Percentiles rank a stretch among this genome's conserved stretches.
phyloP scores from a whole-genome alignment of 31 red algal genomes.

The Asparagopsis taxiformis region DNA sequence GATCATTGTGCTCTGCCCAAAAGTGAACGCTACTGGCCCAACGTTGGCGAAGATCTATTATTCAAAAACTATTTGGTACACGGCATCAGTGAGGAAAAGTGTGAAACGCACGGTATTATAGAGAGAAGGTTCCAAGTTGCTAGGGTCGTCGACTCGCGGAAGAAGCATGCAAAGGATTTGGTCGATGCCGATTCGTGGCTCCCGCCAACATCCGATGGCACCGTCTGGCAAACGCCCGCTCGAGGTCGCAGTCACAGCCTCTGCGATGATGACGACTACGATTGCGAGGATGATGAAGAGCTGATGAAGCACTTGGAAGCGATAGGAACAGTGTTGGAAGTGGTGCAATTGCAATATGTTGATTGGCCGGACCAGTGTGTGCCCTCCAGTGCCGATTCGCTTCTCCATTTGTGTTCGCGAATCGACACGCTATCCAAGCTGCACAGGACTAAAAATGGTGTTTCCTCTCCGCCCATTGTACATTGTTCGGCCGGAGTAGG shows the following conservation, averaged over 20 bases:
- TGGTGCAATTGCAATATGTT: conserved; percentile 87
- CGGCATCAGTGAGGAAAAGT: conserved; percentile 36
- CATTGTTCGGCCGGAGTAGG: conserved; percentile 95
- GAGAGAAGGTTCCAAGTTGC: conserved; percentile 58
- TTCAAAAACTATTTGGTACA: conserved; percentile 62
- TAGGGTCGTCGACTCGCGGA: conserved; percentile 55
- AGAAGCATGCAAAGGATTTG: conserved; percentile 54
- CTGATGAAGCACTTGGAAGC: conserved; percentile 60
- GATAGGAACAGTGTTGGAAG: conserved; percentile 63
- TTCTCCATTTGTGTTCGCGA: conserved; percentile 61
- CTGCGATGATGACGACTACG: conserved; percentile 49
- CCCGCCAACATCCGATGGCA: conserved; percentile 24
- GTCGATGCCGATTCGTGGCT: conserved; percentile 63
- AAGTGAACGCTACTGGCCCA: conserved; percentile 78
- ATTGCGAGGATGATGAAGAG: conserved; percentile 47
- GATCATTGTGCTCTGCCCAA: conserved; percentile 49
- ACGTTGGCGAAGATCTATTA: conserved; percentile 53
- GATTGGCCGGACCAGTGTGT: conserved; percentile 96
- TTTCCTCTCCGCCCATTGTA: conserved; percentile 63
- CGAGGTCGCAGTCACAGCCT: conserved; percentile 17
- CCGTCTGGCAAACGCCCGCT: conserved; percentile 51
- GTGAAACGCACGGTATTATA: conserved; percentile 22
- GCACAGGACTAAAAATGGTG: conserved; percentile 12
- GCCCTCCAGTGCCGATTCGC: conserved; percentile 41
- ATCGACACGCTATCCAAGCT: conserved; percentile 23